Evolutionary conservation across 495 filamentous ascomycete species (phyloP), one percentile per base, ranked within the genome.

Genomic region (Aspergillus asperescens): DNA sequence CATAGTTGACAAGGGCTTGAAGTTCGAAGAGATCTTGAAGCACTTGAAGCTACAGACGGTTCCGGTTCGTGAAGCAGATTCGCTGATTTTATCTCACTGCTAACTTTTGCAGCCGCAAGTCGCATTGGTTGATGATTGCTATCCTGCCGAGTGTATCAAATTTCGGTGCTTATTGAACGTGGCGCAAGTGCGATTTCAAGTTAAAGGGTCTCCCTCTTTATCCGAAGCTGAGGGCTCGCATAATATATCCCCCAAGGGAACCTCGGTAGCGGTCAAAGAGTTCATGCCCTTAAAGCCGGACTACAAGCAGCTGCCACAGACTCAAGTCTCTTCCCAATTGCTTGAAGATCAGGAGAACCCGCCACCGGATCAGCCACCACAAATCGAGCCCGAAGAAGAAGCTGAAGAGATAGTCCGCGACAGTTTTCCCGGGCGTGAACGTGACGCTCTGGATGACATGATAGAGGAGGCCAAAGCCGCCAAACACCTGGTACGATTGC

Each of bases 61-160:
- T 28, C 74, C 80, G 3, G 76, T 81, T 51, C 62, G 70, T 58
- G 9, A 37, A 60, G 41, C 10, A 34, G 63, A 16, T 41, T 15
- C 20, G 9, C 32, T 12, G 19, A n/a, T 31, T 27, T 25, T 19
- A 16, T 15, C 43, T 50, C 24, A 29, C 22, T 62, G 35, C 62
- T 81, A 38, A 75, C 47, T 31, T 15, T 29, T 22, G 34, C 23
- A 85, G 82, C 50, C 67, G 7, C 59, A 68, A 5, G 60, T 86
- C 13, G 62, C 67, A 35, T 44, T 92, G 0, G 90, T 96, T 13
- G 87, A 90, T 52, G 88, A 93, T 45, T 67, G 72, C 2, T 98
- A 90, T 60, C 81, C 87, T 4, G 67, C 88, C 0, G 89, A 96
- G 12, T 96, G 90, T 48, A 81, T 93, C 28, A 69, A 73, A 24